These are phyloP conservation scores for Russula foetens DNA, from an alignment of 768 basidiomycete genomes.

Conservation along the genomic window DNA sequence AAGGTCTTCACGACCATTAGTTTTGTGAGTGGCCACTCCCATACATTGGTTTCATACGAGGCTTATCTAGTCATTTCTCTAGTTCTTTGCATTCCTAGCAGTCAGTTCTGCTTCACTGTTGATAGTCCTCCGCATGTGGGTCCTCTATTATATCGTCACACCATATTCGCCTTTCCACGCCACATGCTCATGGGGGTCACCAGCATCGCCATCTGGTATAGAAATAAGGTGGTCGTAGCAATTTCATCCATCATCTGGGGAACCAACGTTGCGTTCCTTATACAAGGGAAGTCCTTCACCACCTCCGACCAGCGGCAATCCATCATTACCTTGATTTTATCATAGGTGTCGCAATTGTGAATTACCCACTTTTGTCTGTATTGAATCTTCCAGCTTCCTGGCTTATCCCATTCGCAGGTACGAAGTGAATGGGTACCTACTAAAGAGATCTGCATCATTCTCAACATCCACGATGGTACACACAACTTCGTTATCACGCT, in stretches of 20 bases:
- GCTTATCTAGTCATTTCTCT: neutral
- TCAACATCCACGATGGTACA: neutral
- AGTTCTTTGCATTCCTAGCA: neutral
- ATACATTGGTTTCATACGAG: too few relatives aligned
- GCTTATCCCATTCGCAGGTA: too few relatives aligned
- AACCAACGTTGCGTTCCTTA: neutral
- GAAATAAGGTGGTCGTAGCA: neutral
- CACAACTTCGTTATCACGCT: neutral
- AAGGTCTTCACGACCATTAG: too few relatives aligned
- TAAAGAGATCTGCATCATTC: neutral
- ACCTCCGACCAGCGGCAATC: too few relatives aligned
- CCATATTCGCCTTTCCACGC: too few relatives aligned
- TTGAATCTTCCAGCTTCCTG: too few relatives aligned
- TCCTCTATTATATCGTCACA: neutral
- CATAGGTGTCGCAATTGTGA: neutral
- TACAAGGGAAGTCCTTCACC: neutral
- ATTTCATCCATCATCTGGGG: neutral
- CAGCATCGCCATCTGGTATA: neutral
- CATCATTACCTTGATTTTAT: neutral
- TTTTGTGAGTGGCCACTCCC: too few relatives aligned
- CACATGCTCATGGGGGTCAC: neutral
- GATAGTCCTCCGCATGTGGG: slow-evolving; percentile 6
- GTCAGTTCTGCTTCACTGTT: neutral
- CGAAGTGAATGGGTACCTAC: fast-evolving
- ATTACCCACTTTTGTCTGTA: too few relatives aligned